Evolutionary conservation across 441 rosid genomes (phyloP).

Genomic region (Eruca vesicaria): DNA sequence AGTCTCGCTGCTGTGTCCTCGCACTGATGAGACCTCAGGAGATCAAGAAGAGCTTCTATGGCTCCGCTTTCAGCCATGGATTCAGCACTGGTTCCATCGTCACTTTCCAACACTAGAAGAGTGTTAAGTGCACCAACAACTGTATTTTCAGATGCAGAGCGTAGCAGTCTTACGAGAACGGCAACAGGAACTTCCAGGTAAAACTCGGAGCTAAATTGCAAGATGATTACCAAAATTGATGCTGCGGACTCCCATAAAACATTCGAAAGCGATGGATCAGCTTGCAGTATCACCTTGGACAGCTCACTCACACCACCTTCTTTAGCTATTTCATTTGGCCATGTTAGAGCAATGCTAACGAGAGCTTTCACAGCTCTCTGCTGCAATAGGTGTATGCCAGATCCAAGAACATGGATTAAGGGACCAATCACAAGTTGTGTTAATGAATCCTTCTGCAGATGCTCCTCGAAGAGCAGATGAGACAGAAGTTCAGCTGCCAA

Average conservation of each 20-base stretch:
- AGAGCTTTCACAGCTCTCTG: constrained; percentile 99
- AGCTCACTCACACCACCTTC: constrained; percentile 97
- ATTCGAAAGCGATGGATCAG: constrained; percentile 93
- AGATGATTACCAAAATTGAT: constrained; percentile 78
- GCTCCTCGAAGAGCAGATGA: constrained; percentile 83
- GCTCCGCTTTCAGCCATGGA: constrained; percentile 99
- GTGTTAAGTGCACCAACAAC: constrained; percentile 93
- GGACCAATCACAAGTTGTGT: constrained; percentile 91
- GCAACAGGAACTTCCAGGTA: constrained; percentile 98
- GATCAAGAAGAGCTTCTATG: constrained; percentile 96
- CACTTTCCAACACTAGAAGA: constrained; percentile 97
- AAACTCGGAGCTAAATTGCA: constrained; percentile 97
- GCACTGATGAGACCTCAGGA: constrained; percentile 92
- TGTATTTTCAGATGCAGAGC: constrained; percentile 81
- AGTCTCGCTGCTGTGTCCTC: constrained; percentile 99
- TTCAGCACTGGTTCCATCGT: constrained; percentile 96
- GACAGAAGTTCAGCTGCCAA: constrained; percentile 99
- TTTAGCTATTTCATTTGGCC: constrained; percentile 98
- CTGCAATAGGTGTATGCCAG: constrained; percentile 89
- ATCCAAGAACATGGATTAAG: constrained; percentile 81
- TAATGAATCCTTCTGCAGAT: constrained; percentile 88
- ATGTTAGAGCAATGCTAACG: constrained; percentile 80
- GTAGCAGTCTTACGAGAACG: constrained; percentile 92
- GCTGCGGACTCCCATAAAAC: constrained; percentile 98
- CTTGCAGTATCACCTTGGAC: constrained; percentile 91